A percentile compares a stretch with the other conserved stretches of the same genome.
phyloP scores from a whole-genome alignment of 2,329 filamentous ascomycete genomes.

The Colletotrichum nymphaeae region DNA sequence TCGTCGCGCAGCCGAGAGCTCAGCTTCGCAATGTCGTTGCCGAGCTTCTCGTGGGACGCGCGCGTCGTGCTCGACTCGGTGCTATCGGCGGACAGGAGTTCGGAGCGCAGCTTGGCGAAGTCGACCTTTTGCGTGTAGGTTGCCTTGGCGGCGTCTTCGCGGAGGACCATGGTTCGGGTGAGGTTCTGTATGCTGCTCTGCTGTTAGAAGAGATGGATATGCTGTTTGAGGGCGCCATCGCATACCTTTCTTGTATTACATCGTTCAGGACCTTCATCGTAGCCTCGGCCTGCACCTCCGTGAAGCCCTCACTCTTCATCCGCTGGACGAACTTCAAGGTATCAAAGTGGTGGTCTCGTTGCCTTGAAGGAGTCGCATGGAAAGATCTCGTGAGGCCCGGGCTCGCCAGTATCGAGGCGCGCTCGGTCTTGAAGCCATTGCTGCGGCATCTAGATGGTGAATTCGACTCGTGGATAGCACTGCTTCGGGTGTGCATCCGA shows the following conservation, averaged over 20 bases:
- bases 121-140: conserved; percentile 92
- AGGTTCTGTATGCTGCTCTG: conserved; percentile 86
- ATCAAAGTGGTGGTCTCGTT: conserved; percentile 94
- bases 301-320: conserved; percentile 91
- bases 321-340: conserved; percentile 97
- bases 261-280: conserved; percentile 98
- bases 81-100: conserved; percentile 90
- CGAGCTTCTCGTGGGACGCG: conserved; percentile 89
- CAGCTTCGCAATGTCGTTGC: conserved; percentile 94
- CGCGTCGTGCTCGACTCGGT: conserved; percentile 91
- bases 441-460: conserved; percentile 27
- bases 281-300: conserved; percentile 93
- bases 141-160: conserved; percentile 89
- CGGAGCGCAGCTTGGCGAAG: conserved; percentile 95
- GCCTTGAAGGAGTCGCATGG: conserved; percentile 71
- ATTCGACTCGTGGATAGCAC: conserved; percentile 40
- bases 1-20: conserved; percentile 91
- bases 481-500: conserved; percentile 38
- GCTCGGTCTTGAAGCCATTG: conserved; percentile 3
- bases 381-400: conserved; percentile 63
- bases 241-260: conserved; percentile 91
- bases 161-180: conserved; percentile 96
- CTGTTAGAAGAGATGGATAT: not conserved
- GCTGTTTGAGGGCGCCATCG: not conserved
- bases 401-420: conserved; percentile 41